Evolutionary conservation across 2,329 filamentous ascomycete species (phyloP).

Genomic region (Aspergillus sp.): DNA sequence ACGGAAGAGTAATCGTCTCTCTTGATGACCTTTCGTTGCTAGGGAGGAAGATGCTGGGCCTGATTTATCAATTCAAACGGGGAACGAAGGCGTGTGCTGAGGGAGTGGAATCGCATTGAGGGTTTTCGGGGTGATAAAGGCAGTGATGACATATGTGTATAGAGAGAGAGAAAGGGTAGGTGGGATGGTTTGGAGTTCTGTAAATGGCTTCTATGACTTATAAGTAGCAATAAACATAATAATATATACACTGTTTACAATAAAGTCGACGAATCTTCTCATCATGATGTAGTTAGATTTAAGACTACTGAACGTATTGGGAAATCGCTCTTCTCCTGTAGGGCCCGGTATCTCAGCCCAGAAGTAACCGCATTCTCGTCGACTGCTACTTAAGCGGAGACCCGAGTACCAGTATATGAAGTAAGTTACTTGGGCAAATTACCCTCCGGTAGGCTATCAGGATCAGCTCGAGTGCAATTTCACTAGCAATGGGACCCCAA

Average conservation of each 20-base stretch:
- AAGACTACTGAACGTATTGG: too few relatives aligned
- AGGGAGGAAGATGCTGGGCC: conserved; percentile 24
- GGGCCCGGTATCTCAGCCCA: too few relatives aligned
- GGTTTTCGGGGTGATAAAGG: too few relatives aligned
- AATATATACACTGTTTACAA: too few relatives aligned
- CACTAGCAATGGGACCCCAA: not conserved
- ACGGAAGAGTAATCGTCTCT: conserved; percentile 25
- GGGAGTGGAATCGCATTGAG: not conserved
- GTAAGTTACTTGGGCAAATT: not conserved
- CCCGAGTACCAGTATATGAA: not conserved
- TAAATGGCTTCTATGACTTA: too few relatives aligned
- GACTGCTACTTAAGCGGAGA: not conserved
- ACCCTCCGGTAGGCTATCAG: not conserved
- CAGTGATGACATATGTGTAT: not conserved
- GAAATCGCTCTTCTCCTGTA: too few relatives aligned
- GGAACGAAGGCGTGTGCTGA: conserved; percentile 28
- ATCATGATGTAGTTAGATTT: too few relatives aligned
- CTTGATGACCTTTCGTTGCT: conserved; percentile 26
- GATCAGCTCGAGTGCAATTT: not conserved
- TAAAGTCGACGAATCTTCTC: too few relatives aligned
- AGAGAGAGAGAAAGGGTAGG: too few relatives aligned
- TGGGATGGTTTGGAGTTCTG: too few relatives aligned
- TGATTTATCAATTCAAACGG: conserved; percentile 26
- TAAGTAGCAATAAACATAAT: too few relatives aligned
- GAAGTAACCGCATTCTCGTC: not conserved